These are phyloP conservation scores for Gnomoniopsis sp. DNA, from an alignment of 2,329 filamentous ascomycete species.

Conservation along the genomic window DNA sequence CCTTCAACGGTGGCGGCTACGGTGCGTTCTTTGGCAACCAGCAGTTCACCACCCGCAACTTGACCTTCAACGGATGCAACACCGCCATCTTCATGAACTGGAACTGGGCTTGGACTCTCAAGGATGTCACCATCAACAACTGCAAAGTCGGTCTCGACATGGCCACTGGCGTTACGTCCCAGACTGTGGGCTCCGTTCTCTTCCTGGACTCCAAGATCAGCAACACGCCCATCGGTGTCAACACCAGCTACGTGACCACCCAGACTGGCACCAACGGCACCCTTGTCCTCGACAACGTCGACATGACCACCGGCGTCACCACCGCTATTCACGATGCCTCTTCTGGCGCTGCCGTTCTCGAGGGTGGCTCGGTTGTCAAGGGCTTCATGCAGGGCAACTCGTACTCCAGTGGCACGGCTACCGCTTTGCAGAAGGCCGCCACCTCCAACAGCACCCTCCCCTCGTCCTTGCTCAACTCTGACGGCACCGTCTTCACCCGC, in stretches of 20 bases:
- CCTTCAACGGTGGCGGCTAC: conserved; percentile 77
- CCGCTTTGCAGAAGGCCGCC: conserved; percentile 57
- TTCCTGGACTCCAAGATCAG: conserved; percentile 77
- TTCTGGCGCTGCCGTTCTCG: conserved; percentile 59
- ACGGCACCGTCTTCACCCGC: conserved; percentile 73
- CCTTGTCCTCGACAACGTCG: conserved; percentile 84
- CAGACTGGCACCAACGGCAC: conserved; percentile 72
- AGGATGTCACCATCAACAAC: conserved; percentile 70
- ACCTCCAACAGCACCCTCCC: conserved; percentile 61
- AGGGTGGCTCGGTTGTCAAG: conserved; percentile 64
- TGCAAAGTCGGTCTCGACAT: conserved; percentile 77
- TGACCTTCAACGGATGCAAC: conserved; percentile 77
- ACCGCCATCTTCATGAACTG: conserved; percentile 88
- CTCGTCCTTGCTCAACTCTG: conserved; percentile 55
- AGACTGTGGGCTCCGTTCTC: conserved; percentile 82
- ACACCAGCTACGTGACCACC: conserved; percentile 65
- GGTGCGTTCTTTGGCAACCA: conserved; percentile 82
- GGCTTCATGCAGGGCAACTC: conserved; percentile 79
- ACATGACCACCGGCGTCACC: conserved; percentile 66
- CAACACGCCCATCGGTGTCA: conserved; percentile 73
- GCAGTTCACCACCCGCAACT: conserved; percentile 81
- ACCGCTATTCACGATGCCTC: conserved; percentile 61
- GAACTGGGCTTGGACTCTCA: conserved; percentile 86
- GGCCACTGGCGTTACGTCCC: conserved; percentile 57
- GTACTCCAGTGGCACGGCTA: conserved; percentile 50